Conservation (phyloP, 306 rosid species). For the Aeschynomene evenia region DNA sequence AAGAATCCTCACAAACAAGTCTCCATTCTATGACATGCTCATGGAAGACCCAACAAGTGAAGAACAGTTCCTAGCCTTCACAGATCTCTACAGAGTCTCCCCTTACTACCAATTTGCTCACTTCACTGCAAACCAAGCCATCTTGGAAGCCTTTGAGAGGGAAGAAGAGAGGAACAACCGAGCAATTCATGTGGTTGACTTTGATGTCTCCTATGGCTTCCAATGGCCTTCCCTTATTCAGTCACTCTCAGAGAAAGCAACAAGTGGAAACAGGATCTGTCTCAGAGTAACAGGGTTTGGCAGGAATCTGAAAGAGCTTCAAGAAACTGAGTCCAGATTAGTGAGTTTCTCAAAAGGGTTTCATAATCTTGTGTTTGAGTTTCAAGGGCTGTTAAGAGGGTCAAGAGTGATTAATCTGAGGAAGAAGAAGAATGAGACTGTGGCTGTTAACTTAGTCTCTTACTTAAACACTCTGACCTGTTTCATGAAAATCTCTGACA, state of each 20-base stretch:
- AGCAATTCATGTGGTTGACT: slow-evolving; percentile 64
- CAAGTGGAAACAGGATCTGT: slow-evolving; percentile 39
- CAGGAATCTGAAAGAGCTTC: slow-evolving; percentile 47
- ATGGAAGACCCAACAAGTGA: slow-evolving; percentile 59
- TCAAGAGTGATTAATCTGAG: slow-evolving; percentile 47
- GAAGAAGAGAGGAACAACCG: slow-evolving; percentile 55
- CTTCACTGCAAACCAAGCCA: slow-evolving; percentile 78
- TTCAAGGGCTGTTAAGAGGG: slow-evolving; percentile 62
- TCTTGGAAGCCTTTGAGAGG: slow-evolving; percentile 66
- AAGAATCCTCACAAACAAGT: slow-evolving; percentile 53
- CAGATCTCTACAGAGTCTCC: slow-evolving; percentile 60
- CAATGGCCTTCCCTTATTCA: slow-evolving; percentile 88
- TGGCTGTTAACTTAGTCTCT: slow-evolving; percentile 67
- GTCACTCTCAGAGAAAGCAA: slow-evolving; percentile 73
- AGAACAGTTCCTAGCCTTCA: slow-evolving; percentile 61
- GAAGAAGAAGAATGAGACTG: slow-evolving; percentile 63
- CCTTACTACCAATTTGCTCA: slow-evolving; percentile 81
- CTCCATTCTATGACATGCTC: slow-evolving; percentile 66
- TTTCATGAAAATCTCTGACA: slow-evolving; percentile 48
- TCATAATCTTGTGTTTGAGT: slow-evolving; percentile 52
- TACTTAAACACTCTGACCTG: slow-evolving; percentile 47
- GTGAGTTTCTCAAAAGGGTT: slow-evolving; percentile 65
- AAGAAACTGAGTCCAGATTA: slow-evolving; percentile 66
- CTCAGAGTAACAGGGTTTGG: slow-evolving; percentile 67
- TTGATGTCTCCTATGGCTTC: slow-evolving; percentile 70